Base-by-base conservation (phyloP, 345 rosid genomes). In the Cochlearia excelsa region DNA sequence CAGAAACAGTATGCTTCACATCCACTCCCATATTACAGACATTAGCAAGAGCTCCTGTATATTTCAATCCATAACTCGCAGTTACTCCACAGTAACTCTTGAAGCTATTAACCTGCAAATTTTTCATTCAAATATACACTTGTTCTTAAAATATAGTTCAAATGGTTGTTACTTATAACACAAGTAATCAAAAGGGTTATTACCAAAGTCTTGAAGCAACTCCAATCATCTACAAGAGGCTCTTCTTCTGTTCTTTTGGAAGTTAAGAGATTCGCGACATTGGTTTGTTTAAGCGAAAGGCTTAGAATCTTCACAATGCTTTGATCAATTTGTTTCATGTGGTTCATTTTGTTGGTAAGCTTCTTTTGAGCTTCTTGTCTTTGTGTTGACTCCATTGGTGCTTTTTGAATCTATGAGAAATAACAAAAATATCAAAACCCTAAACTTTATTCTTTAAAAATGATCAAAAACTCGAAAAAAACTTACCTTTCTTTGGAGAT, bases 211-310 rank as follows among this genome's bases (percentile, higher is more conserved):
- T 73, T 79, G 39, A 82, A 78, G 80, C 92, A 81, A 46, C 78
- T 70, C 92, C 92, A 82, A 39, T 85, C 86, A 35, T 81, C 79
- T 7, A 82, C 92, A 61, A 85, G 80, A 42, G 84, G 79, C 28
- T 75, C 56, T 43, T 79, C 84, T 34, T 74, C 46, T 45, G 80
- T 56, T 63, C 80, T 75, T 30, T 63, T 72, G 30, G 63, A 56
- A 1, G 46, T 66, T 60, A 82, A 51, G 39, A 82, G 31, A 30
- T 75, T 44, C 5, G 45, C 40, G 3, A 69, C 78, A 52, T 50
- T 59, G 11, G 63, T 9, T 10, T 69, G 49, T 7, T 82, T 84
- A 30, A 68, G 46, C 4, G 84, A 28, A 41, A 33, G 41, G 26
- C 11, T 16, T 9, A 70, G 48, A 53, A 78, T 80, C 7, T 46